Conservation (phyloP, 2,329 filamentous ascomycete genomes). For the Trichoderma oligosporum region DNA sequence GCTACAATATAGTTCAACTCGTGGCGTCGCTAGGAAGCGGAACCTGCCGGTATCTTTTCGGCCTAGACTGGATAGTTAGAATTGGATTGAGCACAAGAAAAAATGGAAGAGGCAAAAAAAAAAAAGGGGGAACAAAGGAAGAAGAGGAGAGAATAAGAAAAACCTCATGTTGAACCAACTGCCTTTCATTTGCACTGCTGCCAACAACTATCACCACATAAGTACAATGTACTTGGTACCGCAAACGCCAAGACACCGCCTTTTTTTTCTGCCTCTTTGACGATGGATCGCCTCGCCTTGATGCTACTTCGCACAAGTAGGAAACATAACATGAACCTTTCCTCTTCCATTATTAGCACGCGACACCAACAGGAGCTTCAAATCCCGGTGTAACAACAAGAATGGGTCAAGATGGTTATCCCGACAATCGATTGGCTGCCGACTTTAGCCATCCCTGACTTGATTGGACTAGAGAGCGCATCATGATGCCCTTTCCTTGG, state of each 20-base stretch:
- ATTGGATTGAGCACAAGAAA: too few relatives aligned
- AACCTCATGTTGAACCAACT: too few relatives aligned
- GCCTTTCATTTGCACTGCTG: too few relatives aligned
- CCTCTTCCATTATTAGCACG: neutral
- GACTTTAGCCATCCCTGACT: neutral
- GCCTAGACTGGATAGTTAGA: neutral
- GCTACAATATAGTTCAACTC: neutral
- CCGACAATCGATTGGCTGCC: conserved; percentile 1
- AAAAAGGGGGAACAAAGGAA: neutral
- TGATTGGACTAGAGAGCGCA: too few relatives aligned
- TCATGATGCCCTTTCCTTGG: neutral
- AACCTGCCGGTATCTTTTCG: neutral
- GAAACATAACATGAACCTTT: neutral
- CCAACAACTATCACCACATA: too few relatives aligned
- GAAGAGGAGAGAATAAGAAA: too few relatives aligned
- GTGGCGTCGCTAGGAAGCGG: conserved; percentile 4
- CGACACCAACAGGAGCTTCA: neutral
- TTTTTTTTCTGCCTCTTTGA: too few relatives aligned
- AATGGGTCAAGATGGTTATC: neutral
- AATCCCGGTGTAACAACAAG: neutral
- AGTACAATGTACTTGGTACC: too few relatives aligned
- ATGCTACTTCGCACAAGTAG: too few relatives aligned
- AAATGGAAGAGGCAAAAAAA: neutral
- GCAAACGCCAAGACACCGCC: too few relatives aligned
- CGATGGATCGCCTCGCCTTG: too few relatives aligned